phyloP scores from a whole-genome alignment of 73 alveolate genomes.

The Durusdinium trenchii region DNA sequence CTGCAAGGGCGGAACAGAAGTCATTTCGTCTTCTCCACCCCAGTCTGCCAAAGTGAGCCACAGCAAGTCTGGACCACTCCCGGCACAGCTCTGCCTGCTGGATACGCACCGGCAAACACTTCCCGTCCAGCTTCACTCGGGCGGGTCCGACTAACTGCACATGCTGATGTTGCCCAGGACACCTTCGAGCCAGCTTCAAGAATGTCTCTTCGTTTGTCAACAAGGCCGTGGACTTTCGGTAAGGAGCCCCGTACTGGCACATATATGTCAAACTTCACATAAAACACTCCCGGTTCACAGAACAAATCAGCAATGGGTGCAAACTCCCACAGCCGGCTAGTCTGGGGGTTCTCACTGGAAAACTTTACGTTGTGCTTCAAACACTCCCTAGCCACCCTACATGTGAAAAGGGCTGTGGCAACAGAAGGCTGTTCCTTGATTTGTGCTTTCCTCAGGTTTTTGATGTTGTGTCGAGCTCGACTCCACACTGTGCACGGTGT shows the following conservation, averaged over 20 bases:
- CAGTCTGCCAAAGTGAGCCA: not conserved
- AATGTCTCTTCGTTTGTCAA: not conserved
- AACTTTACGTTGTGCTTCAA: not conserved
- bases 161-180: not conserved
- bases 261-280: not conserved
- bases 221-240: not conserved
- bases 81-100: not conserved
- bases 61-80: not conserved
- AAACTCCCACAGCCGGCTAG: constrained; percentile 39
- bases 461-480: constrained; percentile 8
- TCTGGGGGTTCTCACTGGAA: not conserved
- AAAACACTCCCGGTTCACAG: not conserved
- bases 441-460: not conserved
- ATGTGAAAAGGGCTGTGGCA: constrained; percentile 3
- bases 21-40: not conserved
- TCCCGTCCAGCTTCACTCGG: not conserved
- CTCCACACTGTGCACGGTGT: constrained; percentile 49
- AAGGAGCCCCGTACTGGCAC: not conserved
- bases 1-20: not conserved
- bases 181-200: not conserved
- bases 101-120: constrained; percentile 3
- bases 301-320: not conserved
- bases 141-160: not conserved
- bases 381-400: not conserved
- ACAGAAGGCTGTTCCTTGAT: not conserved